Base-by-base conservation (phyloP, 2,329 filamentous ascomycete species). In the Fusarium sublunatum region DNA sequence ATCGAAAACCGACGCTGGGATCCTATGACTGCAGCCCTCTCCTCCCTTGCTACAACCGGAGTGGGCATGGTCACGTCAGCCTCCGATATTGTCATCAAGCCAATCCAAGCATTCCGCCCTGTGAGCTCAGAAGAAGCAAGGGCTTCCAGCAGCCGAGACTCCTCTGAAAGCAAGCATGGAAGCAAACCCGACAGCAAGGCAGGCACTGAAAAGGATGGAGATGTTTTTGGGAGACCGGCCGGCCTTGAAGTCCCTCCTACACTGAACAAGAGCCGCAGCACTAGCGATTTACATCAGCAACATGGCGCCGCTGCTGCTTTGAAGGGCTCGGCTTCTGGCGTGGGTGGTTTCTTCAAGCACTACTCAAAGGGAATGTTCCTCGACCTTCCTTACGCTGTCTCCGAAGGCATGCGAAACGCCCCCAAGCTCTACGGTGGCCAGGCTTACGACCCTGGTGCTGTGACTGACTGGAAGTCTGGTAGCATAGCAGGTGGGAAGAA, bases 1-100 rank as follows among this genome's bases (percentile, higher is more conserved):
- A 70, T 70, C 0, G 24, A 62, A 4, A 59, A 69, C 7, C 29
- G 41, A 0, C 49, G 68, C 1, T 70, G 60, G 65, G 67, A 70
- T 31, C 67, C 65, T 2, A 3, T 67, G 2, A 65, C 65, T 0
- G 64, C 62, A 3, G 44, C 51, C 0, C 28, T 53, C 0, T 62
- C 65, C 1, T 44, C 59, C 0, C 34, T 69, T 22, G 26, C 52
- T 5, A 42, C 64, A 3, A 68, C 56, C 0, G 22, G 47, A 5
- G 24, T 53, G 0, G 62, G 61, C 0, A 45, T 70, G 58, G 49
- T 49, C 0, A 63, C 39, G 0, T 64, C 67, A 4, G 47, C 65
- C 0, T 35, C 65, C 2, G 59, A 58, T 1, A 65, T 61, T 7
- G 15, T 68, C 5, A 38, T 53, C 2, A 67, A 51, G 10, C 65